Conservation (phyloP, 139 green algal genomes). For the Chlorokybus atmophyticus region DNA sequence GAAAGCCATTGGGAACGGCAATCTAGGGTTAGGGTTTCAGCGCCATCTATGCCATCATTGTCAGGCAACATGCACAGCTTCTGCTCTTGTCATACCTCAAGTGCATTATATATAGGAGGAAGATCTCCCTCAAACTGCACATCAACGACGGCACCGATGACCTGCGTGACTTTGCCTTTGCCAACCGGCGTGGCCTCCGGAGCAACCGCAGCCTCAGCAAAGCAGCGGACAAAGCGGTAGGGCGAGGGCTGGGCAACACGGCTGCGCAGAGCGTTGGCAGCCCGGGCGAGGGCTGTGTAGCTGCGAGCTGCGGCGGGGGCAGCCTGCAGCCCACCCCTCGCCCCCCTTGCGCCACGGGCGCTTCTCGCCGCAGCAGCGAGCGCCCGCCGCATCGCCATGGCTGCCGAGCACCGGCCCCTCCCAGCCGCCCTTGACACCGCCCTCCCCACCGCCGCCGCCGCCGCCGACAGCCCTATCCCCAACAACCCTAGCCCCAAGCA, state of each 20-base stretch:
- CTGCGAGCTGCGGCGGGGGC: no score
- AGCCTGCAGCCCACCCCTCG: neutral
- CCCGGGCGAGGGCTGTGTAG: no score
- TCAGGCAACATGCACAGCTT: constrained; percentile 26
- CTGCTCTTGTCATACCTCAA: constrained; percentile 84
- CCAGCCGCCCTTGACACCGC: no score
- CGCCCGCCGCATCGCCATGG: neutral
- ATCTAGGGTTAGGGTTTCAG: no score
- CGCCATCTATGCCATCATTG: no score
- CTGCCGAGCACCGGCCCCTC: no score
- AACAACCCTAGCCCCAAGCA: no score
- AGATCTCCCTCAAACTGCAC: constrained; percentile 91
- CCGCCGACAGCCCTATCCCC: no score
- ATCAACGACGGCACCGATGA: constrained; percentile 95
- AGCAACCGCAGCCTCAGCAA: neutral
- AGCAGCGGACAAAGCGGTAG: neutral
- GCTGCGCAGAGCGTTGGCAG: neutral
- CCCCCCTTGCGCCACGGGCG: neutral
- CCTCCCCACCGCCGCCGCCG: no score
- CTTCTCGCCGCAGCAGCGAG: neutral
- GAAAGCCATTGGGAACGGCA: no score
- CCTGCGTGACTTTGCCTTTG: constrained; percentile 42
- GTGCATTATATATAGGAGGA: constrained; percentile 71
- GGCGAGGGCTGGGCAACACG: neutral
- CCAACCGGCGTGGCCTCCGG: constrained; percentile 16